phyloP scores from a whole-genome alignment of 495 filamentous ascomycete genomes.

The Lophiostoma macrostomum region DNA sequence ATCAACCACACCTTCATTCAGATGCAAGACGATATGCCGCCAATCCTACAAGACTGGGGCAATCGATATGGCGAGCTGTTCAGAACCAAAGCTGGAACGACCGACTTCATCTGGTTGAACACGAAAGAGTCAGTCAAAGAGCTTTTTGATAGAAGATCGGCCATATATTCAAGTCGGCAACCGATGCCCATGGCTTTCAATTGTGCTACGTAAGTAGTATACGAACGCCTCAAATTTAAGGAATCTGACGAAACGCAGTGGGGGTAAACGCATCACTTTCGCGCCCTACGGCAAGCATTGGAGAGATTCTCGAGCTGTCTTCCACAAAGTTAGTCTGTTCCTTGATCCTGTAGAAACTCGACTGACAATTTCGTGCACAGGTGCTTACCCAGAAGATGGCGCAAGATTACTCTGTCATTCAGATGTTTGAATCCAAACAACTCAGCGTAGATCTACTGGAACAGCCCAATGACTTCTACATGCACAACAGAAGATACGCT shows the following conservation, averaged over 20 bases:
- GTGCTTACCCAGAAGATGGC: slow-evolving; percentile 10
- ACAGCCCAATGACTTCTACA: slow-evolving; percentile 7
- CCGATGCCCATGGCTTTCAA: slow-evolving; percentile 11
- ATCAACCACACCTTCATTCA: slow-evolving; percentile 8
- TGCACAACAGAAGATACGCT: slow-evolving; percentile 7
- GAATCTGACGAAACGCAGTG: neutral
- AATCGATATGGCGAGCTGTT: slow-evolving; percentile 6
- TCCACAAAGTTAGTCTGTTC: slow-evolving; percentile 1
- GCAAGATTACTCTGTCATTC: slow-evolving; percentile 8
- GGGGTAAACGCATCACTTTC: slow-evolving; percentile 6
- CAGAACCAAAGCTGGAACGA: slow-evolving; percentile 2
- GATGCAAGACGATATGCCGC: slow-evolving; percentile 5
- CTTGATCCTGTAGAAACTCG: neutral
- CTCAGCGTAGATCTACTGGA: slow-evolving; percentile 9
- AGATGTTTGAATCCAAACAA: slow-evolving; percentile 6
- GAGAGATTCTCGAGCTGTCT: slow-evolving; percentile 1
- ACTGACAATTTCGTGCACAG: neutral
- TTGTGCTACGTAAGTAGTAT: slow-evolving; percentile 1
- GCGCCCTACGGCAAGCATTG: slow-evolving; percentile 8
- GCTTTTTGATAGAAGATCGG: slow-evolving; percentile 6
- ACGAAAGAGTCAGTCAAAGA: slow-evolving; percentile 8
- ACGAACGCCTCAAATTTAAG: neutral
- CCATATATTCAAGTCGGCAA: slow-evolving; percentile 6
- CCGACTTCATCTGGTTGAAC: slow-evolving; percentile 10
- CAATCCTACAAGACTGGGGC: slow-evolving; percentile 1